phyloP scores from a whole-genome alignment of 1,284 basidiomycete genomes.

The Ustilago tritici region DNA sequence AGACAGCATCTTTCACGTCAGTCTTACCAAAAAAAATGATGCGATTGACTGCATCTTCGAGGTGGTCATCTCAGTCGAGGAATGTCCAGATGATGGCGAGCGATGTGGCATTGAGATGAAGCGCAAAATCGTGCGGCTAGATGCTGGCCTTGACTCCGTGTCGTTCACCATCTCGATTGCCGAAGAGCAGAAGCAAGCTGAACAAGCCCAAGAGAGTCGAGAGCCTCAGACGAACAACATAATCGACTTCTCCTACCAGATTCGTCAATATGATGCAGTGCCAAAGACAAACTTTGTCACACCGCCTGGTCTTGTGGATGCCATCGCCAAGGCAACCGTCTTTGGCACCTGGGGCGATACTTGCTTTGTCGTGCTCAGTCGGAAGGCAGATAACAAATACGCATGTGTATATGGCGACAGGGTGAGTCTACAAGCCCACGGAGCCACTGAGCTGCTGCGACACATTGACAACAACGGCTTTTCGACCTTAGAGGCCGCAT shows the following conservation, averaged over 20 bases:
- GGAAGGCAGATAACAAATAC: neutral
- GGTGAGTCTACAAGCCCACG: neutral
- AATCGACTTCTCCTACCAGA: neutral
- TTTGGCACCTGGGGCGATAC: constrained; percentile 26
- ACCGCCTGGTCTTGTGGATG: constrained; percentile 1
- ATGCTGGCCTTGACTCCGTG: neutral
- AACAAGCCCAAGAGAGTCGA: neutral
- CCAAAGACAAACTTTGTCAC: neutral
- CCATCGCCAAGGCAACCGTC: constrained; percentile 13
- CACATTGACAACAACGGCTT: neutral
- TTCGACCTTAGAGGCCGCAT: neutral
- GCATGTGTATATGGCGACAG: constrained; percentile 8
- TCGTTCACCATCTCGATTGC: neutral
- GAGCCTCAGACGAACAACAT: neutral
- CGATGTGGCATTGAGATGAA: neutral
- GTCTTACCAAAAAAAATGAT: neutral
- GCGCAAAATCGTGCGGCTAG: neutral
- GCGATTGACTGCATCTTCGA: neutral
- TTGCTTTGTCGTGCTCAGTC: constrained; percentile 31
- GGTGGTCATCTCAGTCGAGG: neutral
- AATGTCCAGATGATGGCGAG: neutral
- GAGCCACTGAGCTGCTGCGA: neutral
- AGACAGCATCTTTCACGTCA: neutral
- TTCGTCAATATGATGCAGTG: neutral
- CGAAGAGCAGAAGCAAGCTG: neutral